phyloP scores from a whole-genome alignment of 441 rosid species.

The Gossypium trilobum region DNA sequence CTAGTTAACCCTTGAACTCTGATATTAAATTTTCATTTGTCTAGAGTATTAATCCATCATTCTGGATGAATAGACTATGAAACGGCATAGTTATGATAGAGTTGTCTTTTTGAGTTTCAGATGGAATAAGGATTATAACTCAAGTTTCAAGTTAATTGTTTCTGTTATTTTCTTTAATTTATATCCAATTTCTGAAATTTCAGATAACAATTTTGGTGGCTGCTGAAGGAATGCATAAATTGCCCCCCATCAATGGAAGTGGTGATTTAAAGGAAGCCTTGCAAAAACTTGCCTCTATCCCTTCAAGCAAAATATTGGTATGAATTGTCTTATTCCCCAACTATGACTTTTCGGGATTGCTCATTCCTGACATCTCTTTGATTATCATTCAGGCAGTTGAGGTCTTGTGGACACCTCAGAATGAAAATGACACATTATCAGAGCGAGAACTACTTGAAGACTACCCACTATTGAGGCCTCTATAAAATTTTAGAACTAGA shows the following conservation, averaged over 20 bases:
- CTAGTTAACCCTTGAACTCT: background rate
- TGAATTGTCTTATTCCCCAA: conserved; percentile 13
- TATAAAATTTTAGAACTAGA: conserved; percentile 22
- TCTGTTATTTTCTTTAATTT: background rate
- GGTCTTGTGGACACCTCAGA: conserved; percentile 90
- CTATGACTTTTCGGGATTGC: background rate
- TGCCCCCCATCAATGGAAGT: conserved; percentile 60
- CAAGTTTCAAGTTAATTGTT: background rate
- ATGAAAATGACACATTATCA: conserved; percentile 59
- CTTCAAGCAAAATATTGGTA: conserved; percentile 60
- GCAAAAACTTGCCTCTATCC: conserved; percentile 66
- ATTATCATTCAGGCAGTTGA: conserved; percentile 59
- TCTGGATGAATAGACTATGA: background rate
- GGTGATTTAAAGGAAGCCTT: conserved; percentile 70
- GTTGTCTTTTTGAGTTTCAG: background rate
- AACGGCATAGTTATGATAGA: background rate
- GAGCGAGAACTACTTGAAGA: conserved; percentile 79
- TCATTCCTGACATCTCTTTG: conserved; percentile 11
- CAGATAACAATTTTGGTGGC: conserved; percentile 86
- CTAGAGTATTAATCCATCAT: background rate
- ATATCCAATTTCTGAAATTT: conserved; percentile 11
- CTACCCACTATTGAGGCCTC: conserved; percentile 81
- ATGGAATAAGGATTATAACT: background rate
- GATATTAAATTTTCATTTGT: background rate
- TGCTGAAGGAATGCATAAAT: conserved; percentile 72